phyloP scores from a whole-genome alignment of 352 stramenopile species.

The Globisporangium cederbergense region DNA sequence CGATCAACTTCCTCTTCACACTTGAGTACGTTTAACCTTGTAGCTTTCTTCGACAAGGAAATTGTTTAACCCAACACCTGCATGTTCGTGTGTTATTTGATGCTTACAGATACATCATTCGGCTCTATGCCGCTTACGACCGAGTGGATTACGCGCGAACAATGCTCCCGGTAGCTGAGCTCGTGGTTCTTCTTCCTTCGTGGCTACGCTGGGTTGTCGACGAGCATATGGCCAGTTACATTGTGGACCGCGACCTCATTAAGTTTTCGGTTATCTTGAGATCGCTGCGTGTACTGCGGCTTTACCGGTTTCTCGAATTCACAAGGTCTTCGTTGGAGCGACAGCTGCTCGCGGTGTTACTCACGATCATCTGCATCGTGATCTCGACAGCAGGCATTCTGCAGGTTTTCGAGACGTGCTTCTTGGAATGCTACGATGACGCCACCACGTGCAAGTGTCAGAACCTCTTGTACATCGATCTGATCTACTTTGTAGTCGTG shows the following conservation, averaged over 20 bases:
- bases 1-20: slow-evolving; percentile 64
- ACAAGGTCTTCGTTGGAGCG: slow-evolving; percentile 69
- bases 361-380: slow-evolving; percentile 72
- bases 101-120: slow-evolving; percentile 37
- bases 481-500: slow-evolving; percentile 83
- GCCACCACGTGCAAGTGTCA: slow-evolving; percentile 40
- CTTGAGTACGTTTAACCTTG: slow-evolving; percentile 40
- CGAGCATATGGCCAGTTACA: slow-evolving; percentile 12
- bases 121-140: slow-evolving; percentile 60
- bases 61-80: too few relatives aligned
- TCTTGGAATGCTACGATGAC: slow-evolving; percentile 21
- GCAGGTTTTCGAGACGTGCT: slow-evolving; percentile 65
- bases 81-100: too few relatives aligned
- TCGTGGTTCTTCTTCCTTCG: slow-evolving; percentile 59
- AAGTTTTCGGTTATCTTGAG: slow-evolving; percentile 39
- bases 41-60: not conserved
- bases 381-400: slow-evolving; percentile 65
- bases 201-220: slow-evolving; percentile 26
- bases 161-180: slow-evolving; percentile 52
- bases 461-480: slow-evolving; percentile 63
- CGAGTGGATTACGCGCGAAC: slow-evolving; percentile 51
- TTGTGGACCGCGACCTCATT: slow-evolving; percentile 4
- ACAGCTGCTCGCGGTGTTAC: slow-evolving; percentile 51
- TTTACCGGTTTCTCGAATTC: slow-evolving; percentile 74
- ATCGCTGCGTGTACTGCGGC: slow-evolving; percentile 60